Percentiles rank a stretch among this genome's conserved stretches.
Conservation (phyloP, 2,329 filamentous ascomycete species). For the Aspergillus costaricaensis region DNA sequence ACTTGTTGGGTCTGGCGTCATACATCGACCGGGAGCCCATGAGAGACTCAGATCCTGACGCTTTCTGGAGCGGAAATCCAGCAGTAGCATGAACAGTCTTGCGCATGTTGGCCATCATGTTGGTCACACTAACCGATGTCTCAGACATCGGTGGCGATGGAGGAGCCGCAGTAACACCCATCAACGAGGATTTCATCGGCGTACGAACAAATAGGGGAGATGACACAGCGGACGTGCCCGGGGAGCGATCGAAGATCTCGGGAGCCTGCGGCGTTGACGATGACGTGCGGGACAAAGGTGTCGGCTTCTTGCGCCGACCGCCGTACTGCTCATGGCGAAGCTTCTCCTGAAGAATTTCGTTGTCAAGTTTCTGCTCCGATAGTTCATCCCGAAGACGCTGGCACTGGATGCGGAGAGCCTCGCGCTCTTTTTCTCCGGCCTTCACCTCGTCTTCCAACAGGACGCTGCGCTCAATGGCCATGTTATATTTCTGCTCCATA, state of each 20-base stretch:
- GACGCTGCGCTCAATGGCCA: conserved; percentile 86
- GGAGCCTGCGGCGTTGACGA: conserved; percentile 63
- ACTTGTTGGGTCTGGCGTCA: conserved; percentile 45
- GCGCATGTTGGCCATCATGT: conserved; percentile 68
- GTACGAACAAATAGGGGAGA: conserved; percentile 90
- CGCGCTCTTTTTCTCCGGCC: conserved; percentile 86
- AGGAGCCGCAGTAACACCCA: conserved; percentile 75
- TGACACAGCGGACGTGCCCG: conserved; percentile 77
- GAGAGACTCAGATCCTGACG: conserved; percentile 49
- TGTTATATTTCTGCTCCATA: conserved; percentile 94
- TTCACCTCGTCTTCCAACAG: conserved; percentile 95
- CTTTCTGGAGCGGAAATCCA: conserved; percentile 46
- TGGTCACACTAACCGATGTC: conserved; percentile 70
- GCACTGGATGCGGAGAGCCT: conserved; percentile 82
- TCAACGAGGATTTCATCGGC: conserved; percentile 67
- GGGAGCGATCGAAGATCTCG: conserved; percentile 69
- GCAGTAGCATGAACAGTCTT: conserved; percentile 57
- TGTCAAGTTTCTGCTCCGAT: conserved; percentile 89
- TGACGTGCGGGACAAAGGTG: conserved; percentile 49
- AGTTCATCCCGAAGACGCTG: conserved; percentile 89
- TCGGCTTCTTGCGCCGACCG: conserved; percentile 54
- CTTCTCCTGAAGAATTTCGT: conserved; percentile 92
- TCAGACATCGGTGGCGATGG: conserved; percentile 95
- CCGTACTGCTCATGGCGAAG: conserved; percentile 67
- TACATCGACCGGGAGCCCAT: conserved; percentile 57